Percentiles rank a stretch among this genome's conserved stretches.
phyloP scores from a whole-genome alignment of 2,329 filamentous ascomycete species.

The Aspergillus luchuensis region DNA sequence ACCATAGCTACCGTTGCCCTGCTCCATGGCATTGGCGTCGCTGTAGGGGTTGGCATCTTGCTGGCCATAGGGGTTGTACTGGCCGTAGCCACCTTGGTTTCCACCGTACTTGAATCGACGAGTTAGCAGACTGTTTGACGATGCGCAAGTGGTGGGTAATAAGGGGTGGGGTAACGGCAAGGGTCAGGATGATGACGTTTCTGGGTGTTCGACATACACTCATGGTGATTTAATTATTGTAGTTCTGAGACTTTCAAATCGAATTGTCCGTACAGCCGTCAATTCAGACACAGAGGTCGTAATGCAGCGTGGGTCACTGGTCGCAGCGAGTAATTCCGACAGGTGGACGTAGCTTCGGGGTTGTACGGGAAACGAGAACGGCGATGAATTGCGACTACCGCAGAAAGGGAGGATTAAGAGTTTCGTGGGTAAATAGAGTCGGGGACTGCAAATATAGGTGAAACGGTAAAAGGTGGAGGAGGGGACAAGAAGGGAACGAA shows the following conservation, averaged over 20 bases:
- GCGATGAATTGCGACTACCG: background rate
- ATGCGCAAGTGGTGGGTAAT: constrained; percentile 6
- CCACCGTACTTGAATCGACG: constrained; percentile 31
- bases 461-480: constrained; percentile 1
- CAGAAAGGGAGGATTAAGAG: background rate
- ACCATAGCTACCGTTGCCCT: constrained; percentile 43
- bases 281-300: background rate
- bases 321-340: background rate
- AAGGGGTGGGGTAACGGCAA: background rate
- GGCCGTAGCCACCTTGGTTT: constrained; percentile 50
- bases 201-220: constrained; percentile 16
- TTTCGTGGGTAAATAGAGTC: background rate
- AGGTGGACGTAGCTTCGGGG: constrained; percentile 7
- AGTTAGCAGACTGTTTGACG: constrained; percentile 24
- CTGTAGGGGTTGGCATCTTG: constrained; percentile 31
- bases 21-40: constrained; percentile 33
- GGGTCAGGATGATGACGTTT: background rate
- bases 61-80: constrained; percentile 57
- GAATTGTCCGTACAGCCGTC: background rate
- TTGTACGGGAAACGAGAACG: constrained; percentile 15
- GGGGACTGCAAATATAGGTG: background rate
- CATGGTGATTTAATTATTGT: constrained; percentile 16
- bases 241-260: background rate
- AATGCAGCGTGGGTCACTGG: background rate
- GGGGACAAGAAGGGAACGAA: background rate